Evolutionary conservation across 2,329 filamentous ascomycete genomes (phyloP), one percentile per base, ranked within the genome.

Genomic region (Fusarium setosum): DNA sequence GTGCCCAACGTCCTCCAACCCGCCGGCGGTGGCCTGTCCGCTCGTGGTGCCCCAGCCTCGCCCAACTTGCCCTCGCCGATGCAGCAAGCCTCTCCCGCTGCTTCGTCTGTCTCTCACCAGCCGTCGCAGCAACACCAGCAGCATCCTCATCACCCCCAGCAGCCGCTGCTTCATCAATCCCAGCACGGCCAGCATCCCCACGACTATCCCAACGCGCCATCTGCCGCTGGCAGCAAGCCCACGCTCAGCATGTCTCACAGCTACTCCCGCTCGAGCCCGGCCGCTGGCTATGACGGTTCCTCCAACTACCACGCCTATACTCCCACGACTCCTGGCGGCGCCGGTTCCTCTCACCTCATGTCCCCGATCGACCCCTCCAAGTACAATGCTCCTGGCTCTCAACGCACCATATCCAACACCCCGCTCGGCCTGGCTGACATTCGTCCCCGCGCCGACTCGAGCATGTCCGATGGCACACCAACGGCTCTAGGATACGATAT

Each of bases 381-480:
- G 70, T 90, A 89, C 75, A 81, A 77, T 66, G 80, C 83, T 38
- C 82, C 86, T 9, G 85, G 82, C 47, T 88, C 79, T 76, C 90
- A 81, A 84, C 87, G 87, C 65, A 86, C 83, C 61, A 80, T 89
- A 52, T 92, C 93, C 68, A 95, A 96, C 75, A 97, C 94, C 9
- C 95, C 95, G 4, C 85, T 98, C 29, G 96, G 94, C 15, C 86
- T 98, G 40, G 92, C 94, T 61, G 95, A 98, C 77, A 97, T 98
- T 75, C 87, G 95, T 59, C 93, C 94, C 11, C 88, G 93, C 57
- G 92, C 92, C 67, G 93, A 97, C 74, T 94, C 92, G 49, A 90
- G 87, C 75, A 86, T 96, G 73, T 89, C 90, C 17, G 93, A 97
- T 68, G 88, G 89, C 48, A 82, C 86, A 13, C 84, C 89, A 38